Base-by-base conservation (phyloP, 331 rosid genomes). In the Malus hybrid region DNA sequence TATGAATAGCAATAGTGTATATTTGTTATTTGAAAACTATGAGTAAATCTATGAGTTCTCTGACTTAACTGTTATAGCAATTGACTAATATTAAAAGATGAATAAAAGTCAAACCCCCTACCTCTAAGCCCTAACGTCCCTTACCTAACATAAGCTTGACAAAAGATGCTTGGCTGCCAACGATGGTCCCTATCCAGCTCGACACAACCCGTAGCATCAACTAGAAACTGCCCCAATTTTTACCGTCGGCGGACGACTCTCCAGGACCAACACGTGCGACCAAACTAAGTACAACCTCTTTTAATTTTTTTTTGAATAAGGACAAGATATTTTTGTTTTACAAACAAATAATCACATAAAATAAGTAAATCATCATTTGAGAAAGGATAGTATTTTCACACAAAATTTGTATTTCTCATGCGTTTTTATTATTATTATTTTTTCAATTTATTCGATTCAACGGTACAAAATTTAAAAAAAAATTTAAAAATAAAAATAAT, bases 201-300 rank as follows among this genome's bases (percentile, higher is more conserved):
- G 57, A 52, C 20, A 52, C 57, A 52, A 6, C 1, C n/a, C 9
- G 9, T 50, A 50, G 56, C 8, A 52, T 9, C 46, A 39, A 39
- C 46, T 39, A 5, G 3, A 15, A 39, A 5, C 28, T 4, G 6
- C 46, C 50, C 73, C 5, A 13, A n/a, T 36, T 61, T 28, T 8
- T 65, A 29, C 27, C 65, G 80, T 80, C 83, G 83, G 83, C 50
- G 31, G 31, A 10, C 64, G 19, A 20, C 6, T 50, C 6, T 32
- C 5, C 11, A 18, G 15, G 50, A 8, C 56, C 61, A 24, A 44
- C 33, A 77, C 76, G 73, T 62, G 69, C 42, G 75, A 70, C 8
- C 22, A 1, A 19, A 42, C 74, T 29, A 64, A 52, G 64, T 18
- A 69, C 20, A 28, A 33, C 8, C 48, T 50, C 31, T 71, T 62